Evolutionary conservation across 441 rosid species (phyloP), one percentile per base, ranked within the genome.

Genomic region (Pelargonium citronellum): DNA sequence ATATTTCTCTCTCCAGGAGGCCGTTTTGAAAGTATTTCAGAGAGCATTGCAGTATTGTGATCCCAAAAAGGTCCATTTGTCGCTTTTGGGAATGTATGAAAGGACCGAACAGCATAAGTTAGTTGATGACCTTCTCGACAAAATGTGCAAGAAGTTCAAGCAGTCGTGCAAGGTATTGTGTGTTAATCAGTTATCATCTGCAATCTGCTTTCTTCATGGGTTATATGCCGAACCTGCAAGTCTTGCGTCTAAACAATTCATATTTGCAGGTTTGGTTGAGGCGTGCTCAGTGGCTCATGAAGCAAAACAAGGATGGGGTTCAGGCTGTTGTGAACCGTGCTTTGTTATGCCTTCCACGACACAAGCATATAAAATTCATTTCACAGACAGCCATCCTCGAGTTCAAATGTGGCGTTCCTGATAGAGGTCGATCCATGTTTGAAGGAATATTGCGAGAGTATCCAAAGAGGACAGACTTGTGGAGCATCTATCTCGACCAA

Each of bases 401-500:
- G 88, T 92, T 90, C 85, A 95, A 92, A 77, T 83, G 81, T 11
- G 98, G 98, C 73, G 84, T 85, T 72, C 92, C 99, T 0, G 98
- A 92, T 64, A 88, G 95, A 83, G 99, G 91, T 10, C 78, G 99
- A 69, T 84, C 94, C 64, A 67, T 90, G 81, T 95, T 95, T 80
- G 98, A 95, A 87, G 89, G 89, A 57, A 84, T 90, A 70, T 79
- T 95, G 71, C 78, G 91, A 49, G 95, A 95, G 79, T 92, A 89
- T 74, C 99, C 99, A 3, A 95, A 90, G 79, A 83, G 97, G 86
- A 92, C 93, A 19, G 99, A 95, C 81, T 79, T 95, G 71, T 95
- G 98, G 98, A 90, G 98, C 73, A 79, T 92, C 74, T 95, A 95
- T 78, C 92, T 95, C 64, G 99, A 95, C 81, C 97, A 95, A 77